phyloP scores from a whole-genome alignment of 2,329 filamentous ascomycete genomes.

The Neonectria coccinea region DNA sequence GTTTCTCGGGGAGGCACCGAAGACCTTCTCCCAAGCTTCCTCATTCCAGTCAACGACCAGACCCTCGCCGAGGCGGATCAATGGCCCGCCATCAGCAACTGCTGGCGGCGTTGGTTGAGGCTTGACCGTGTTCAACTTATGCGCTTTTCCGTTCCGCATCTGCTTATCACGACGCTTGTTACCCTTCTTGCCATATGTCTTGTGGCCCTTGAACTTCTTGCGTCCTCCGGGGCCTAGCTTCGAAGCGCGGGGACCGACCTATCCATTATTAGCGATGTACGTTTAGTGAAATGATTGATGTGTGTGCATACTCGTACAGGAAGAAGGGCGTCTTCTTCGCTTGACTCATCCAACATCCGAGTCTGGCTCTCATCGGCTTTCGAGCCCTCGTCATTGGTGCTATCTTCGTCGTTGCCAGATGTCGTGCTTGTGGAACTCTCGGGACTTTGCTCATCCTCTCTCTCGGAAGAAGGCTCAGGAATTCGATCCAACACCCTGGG shows the following conservation, averaged over 20 bases:
- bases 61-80: slow-evolving; percentile 85
- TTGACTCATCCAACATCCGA: slow-evolving; percentile 70
- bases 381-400: slow-evolving; percentile 62
- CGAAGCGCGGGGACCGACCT: slow-evolving; percentile 36
- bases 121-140: slow-evolving; percentile 48
- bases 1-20: slow-evolving; percentile 59
- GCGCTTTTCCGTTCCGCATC: slow-evolving; percentile 52
- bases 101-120: slow-evolving; percentile 54
- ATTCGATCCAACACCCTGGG: slow-evolving; percentile 63
- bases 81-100: slow-evolving; percentile 64
- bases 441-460: slow-evolving; percentile 63
- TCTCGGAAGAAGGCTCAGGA: slow-evolving; percentile 55
- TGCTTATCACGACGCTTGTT: slow-evolving; percentile 62
- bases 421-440: slow-evolving; percentile 60
- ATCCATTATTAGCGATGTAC: slow-evolving; percentile 15
- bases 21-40: slow-evolving; percentile 77
- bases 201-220: slow-evolving; percentile 61
- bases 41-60: slow-evolving; percentile 89
- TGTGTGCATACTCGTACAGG: slow-evolving; percentile 43
- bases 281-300: neutral
- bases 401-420: slow-evolving; percentile 64
- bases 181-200: slow-evolving; percentile 62
- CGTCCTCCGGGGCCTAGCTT: slow-evolving; percentile 52
- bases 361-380: slow-evolving; percentile 54
- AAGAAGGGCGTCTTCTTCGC: slow-evolving; percentile 62